Conservation (phyloP, 108 stramenopile species). For the Nitzschia sp. region DNA sequence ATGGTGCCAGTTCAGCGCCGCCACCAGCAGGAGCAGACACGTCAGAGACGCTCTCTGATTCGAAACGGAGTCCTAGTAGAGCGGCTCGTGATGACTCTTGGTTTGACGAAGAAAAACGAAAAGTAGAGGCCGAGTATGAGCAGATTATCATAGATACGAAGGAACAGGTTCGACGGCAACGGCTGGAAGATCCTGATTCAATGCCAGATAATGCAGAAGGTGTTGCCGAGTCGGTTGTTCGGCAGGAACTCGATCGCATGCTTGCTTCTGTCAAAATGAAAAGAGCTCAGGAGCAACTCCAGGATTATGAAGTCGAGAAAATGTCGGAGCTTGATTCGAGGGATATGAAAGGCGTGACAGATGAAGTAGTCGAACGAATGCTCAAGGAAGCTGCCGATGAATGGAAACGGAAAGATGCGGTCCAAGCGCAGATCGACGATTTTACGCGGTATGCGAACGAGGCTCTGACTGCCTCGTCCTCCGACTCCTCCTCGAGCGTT, state of each 20-base stretch:
- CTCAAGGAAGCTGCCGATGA: slow-evolving; percentile 38
- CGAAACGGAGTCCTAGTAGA: not conserved
- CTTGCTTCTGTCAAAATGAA: slow-evolving; percentile 19
- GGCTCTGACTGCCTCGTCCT: no score
- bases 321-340: slow-evolving; percentile 11
- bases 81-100: slow-evolving; percentile 29
- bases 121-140: slow-evolving; percentile 31
- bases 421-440: slow-evolving; percentile 18
- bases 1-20: not conserved
- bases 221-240: slow-evolving; percentile 27
- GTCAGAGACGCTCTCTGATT: not conserved
- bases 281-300: slow-evolving; percentile 31
- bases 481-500: not conserved
- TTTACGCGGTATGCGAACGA: slow-evolving; percentile 27
- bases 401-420: slow-evolving; percentile 23
- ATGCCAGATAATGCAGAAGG: slow-evolving; percentile 35
- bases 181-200: slow-evolving; percentile 24
- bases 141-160: slow-evolving; percentile 24
- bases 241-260: slow-evolving; percentile 46
- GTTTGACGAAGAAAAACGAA: slow-evolving; percentile 36
- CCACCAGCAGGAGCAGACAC: not conserved
- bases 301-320: slow-evolving; percentile 26
- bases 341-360: slow-evolving; percentile 9
- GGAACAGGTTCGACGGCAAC: slow-evolving; percentile 26
- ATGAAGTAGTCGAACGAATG: slow-evolving; percentile 19